Percentiles rank a stretch among this genome's conserved stretches.
These are phyloP conservation scores for Centrapalus pauciflorus DNA, from an alignment of 129 eudicot genomes.

Conservation along the genomic window DNA sequence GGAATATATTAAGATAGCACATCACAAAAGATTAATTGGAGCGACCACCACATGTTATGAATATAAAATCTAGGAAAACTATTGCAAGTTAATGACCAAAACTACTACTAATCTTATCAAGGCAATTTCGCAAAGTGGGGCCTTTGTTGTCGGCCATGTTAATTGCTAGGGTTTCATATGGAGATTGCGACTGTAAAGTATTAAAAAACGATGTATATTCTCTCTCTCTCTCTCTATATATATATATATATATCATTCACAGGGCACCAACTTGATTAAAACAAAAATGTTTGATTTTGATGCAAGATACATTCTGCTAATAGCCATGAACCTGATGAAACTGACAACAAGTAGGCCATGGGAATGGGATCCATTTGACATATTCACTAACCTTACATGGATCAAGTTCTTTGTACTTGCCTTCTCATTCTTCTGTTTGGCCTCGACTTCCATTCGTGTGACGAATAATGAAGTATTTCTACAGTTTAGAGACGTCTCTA, in stretches of 20 bases:
- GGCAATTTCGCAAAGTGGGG: not conserved
- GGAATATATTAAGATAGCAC: no score
- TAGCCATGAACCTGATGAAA: conserved; percentile 27
- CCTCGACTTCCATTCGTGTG: conserved; percentile 22
- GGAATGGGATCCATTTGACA: conserved; percentile 46
- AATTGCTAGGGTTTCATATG: conserved; percentile 8
- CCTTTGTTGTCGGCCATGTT: conserved; percentile 16
- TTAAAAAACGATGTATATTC: not conserved
- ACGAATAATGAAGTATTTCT: conserved; percentile 2
- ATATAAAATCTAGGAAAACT: no score
- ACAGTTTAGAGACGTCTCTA: conserved; percentile 17
- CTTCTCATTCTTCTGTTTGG: conserved; percentile 10
- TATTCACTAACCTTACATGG: conserved; percentile 19
- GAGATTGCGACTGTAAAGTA: not conserved
- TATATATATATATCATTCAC: conserved; percentile 17
- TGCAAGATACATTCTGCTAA: conserved; percentile 25
- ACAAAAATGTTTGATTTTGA: conserved; percentile 26
- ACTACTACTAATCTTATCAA: no score
- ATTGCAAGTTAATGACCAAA: no score
- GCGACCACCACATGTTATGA: no score
- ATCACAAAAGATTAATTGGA: no score
- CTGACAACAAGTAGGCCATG: conserved; percentile 25
- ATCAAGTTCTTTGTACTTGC: conserved; percentile 19
- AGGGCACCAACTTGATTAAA: not conserved
- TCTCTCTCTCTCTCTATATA: no score